Evolutionary conservation across 257 asterid species (phyloP), one percentile per base, ranked within the genome.

Genomic region (Capsicum baccatum): DNA sequence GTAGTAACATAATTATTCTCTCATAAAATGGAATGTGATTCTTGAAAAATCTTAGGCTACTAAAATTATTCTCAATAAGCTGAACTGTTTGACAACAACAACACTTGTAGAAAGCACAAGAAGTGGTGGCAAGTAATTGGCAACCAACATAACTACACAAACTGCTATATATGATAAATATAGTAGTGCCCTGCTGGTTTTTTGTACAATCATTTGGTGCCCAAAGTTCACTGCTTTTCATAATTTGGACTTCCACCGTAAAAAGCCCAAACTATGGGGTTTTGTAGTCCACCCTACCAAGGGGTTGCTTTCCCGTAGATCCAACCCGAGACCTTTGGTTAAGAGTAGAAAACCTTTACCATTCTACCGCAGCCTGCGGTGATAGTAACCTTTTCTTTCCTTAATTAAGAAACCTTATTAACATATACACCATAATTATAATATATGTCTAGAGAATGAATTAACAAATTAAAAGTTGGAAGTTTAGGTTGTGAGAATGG

Each of bases 401-500:
- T 69, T 69, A 2, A 39, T 16, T 69, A 39, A 69, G 78, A 39
- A 69, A 42, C 33, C 79, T 69, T 69, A 42, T 13, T 39, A 42
- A 16, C 79, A 69, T 0, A 68, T 8, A 39, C 79, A 4, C 55
- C 79, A 69, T 12, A 69, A 9, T 2, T 13, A 69, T 69, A 42
- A 69, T 0, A 39, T 69, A 9, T 39, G 55, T 39, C 33, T 42
- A 37, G 79, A 69, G 55, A 69, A 8, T 0, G 55, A 39, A 39
- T 69, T 21, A 39, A 39, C 55, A 16, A 8, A 39, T 16, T 1
- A 42, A 17, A 69, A 16, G 55, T 16, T 16, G 55, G 55, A 69
- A 33, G 79, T 0, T 82, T 68, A 83, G 39, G 85, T 62, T 9
- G 85, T 83, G 56, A 83, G 82, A 74, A 83, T 83, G 59, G 86